Evolutionary conservation across 1,284 basidiomycete genomes (phyloP).

Genomic region (Taiwanofungus camphoratus): DNA sequence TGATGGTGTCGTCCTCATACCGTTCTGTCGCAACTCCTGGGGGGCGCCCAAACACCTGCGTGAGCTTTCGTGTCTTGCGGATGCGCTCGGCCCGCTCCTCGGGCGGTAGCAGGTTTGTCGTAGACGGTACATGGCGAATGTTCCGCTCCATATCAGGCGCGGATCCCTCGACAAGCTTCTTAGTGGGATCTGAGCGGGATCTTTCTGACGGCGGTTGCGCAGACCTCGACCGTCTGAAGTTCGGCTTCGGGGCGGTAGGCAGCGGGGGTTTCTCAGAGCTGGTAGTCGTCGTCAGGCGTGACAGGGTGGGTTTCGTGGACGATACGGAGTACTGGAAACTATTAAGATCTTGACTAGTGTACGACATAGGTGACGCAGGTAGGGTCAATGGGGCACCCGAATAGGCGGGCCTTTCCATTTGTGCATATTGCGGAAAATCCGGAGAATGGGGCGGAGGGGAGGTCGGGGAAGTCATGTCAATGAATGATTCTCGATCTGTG

Average conservation of each 20-base stretch:
- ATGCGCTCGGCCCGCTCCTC: slow-evolving; percentile 69
- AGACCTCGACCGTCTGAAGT: slow-evolving; percentile 24
- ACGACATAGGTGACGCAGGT: slow-evolving; percentile 7
- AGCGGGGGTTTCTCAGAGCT: slow-evolving; percentile 34
- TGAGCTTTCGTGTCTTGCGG: slow-evolving; percentile 69
- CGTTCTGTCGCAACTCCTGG: slow-evolving; percentile 33
- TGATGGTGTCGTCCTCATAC: slow-evolving; percentile 12
- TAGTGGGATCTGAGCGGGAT: slow-evolving; percentile 1
- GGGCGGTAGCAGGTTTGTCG: slow-evolving; percentile 61
- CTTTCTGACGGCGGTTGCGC: slow-evolving; percentile 13
- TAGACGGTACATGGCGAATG: slow-evolving; percentile 38
- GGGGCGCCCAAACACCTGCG: slow-evolving; percentile 68
- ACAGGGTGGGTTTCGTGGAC: slow-evolving; percentile 13
- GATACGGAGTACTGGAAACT: slow-evolving; percentile 10
- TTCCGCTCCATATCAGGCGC: slow-evolving; percentile 1
- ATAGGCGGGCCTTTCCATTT: slow-evolving; percentile 6
- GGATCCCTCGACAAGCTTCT: slow-evolving; percentile 1
- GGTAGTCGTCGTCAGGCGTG: slow-evolving; percentile 13
- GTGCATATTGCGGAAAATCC: slow-evolving; percentile 13
- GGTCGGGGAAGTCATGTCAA: slow-evolving; percentile 46
- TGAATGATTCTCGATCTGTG: slow-evolving; percentile 45
- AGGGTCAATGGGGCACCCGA: neutral
- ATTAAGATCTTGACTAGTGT: slow-evolving; percentile 11
- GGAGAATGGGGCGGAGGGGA: slow-evolving; percentile 19
- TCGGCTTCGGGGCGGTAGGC: slow-evolving; percentile 31